Evolutionary conservation across 192 early-diverging fungal species (phyloP), one percentile per base, ranked within the genome.

Genomic region (Allomyces javanicus): DNA sequence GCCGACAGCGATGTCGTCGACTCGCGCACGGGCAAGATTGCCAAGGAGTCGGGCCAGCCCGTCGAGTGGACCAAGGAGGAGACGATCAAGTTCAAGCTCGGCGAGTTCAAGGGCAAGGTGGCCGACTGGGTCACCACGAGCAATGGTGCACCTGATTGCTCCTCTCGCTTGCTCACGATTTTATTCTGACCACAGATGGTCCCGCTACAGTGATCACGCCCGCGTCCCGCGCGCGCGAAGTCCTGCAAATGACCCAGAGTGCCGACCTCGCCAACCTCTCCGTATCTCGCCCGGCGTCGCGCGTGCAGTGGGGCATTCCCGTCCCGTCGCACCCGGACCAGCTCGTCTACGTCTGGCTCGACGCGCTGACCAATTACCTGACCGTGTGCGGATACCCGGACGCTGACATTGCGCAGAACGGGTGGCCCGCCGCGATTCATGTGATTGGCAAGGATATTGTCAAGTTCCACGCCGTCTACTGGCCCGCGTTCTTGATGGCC

Each of bases 331-430:
- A 98, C 72, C 64, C 77, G 6, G 78, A 85, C 4, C 95, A 98
- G 68, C 88, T 91, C 12, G 84, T 98, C 44, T 98, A 98, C 68
- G 95, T 98, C 25, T 98, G 95, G 95, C 77, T 98, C 62, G 95
- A 98, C 69, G 95, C 95, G 4, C 80, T 98, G 23, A 82, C 86
- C 58, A 94, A 93, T 74, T 98, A 98, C 69, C 72, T 90, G 21
- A 96, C 93, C 6, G 87, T 87, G 2, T 75, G 83, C 58, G 91
- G 91, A 45, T 97, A 86, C 72, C 92, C 92, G 14, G 9, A 61
- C 25, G 64, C 43, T 1, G 69, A 73, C 6, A 27, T 55, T 0
- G 63, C 70, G 7, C 43, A 24, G 58, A 19, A 65, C 61, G 3
- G 12, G 23, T 33, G 81, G 81, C 89, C 91, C 3, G 86, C 89